A percentile compares a stretch with the other conserved stretches of the same genome.
Evolutionary conservation across 2,329 filamentous ascomycete genomes (phyloP).

Genomic region (Pezicula neosporulosa): DNA sequence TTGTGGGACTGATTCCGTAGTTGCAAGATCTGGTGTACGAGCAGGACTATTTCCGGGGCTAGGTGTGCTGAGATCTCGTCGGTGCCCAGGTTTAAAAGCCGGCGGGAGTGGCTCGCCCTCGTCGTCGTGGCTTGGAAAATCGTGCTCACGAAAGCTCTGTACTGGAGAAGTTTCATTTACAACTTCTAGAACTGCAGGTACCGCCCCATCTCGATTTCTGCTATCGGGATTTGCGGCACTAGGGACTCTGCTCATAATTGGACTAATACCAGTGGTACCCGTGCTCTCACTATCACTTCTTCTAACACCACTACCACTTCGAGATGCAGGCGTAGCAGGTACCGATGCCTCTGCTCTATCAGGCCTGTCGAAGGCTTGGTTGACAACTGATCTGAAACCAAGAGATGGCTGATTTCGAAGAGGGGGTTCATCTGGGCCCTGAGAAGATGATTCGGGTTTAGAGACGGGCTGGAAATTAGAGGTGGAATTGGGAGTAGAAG

Average conservation of each 20-base stretch:
- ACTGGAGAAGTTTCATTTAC: constrained; percentile 28
- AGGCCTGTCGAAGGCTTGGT: constrained; percentile 60
- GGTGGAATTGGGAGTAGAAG: neutral
- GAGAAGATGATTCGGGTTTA: constrained; percentile 1
- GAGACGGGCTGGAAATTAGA: neutral
- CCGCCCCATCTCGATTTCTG: constrained; percentile 32
- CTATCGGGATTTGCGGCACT: constrained; percentile 33
- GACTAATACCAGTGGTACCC: constrained; percentile 46
- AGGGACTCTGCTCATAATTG: constrained; percentile 57
- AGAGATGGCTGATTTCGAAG: constrained; percentile 50
- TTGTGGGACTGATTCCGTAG: constrained; percentile 33
- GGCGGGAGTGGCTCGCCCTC: constrained; percentile 8
- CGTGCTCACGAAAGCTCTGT: neutral
- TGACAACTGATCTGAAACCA: constrained; percentile 57
- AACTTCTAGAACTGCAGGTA: constrained; percentile 54
- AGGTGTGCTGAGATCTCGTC: constrained; percentile 55
- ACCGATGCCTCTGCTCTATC: constrained; percentile 37
- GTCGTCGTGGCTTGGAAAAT: constrained; percentile 3
- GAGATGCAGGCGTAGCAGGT: constrained; percentile 48
- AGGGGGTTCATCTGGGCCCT: constrained; percentile 13
- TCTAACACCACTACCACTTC: constrained; percentile 42
- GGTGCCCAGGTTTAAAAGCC: constrained; percentile 48
- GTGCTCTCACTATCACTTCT: constrained; percentile 62
- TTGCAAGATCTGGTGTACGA: constrained; percentile 49
- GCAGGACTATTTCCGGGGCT: constrained; percentile 58